Base-by-base conservation (phyloP, 441 rosid genomes). In the Geranium incanum region DNA sequence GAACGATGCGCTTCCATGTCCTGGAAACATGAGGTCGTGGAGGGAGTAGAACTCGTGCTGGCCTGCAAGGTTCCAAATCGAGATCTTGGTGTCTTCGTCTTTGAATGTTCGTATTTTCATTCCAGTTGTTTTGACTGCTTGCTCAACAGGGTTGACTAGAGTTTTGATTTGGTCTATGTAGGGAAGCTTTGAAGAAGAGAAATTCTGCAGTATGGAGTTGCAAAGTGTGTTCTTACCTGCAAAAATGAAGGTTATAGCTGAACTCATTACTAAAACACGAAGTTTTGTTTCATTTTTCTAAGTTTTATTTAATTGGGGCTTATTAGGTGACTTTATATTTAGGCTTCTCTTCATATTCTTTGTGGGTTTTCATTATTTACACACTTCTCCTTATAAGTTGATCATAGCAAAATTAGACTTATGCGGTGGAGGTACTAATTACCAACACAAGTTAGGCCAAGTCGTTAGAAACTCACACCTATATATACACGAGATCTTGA, bases 11-110 rank as follows among this genome's bases (percentile, higher is more conserved):
- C 93, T 90, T 3, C 96, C 96, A 63, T 86, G 87, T 3, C 96
- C 90, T 0, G 99, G 96, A 77, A 92, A 94, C 99, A 94, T 92
- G 77, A 94, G 84, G 82, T 94, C 97, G 77, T 94, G 96, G 68
- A 94, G 88, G 59, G 97, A 86, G 70, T 81, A 87, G 78, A 83
- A 87, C 81, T 95, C 96, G n/a, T 95, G 98, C 76, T 92, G 94
- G 65, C 97, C 97, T 0, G 91, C 93, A 33, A 92, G 92, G 78
- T 92, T 90, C 99, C 99, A 95, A 9, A 92, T 81, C 0, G 90
- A 88, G 66, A 95, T 89, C 83, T 92, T 90, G 19, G 86, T 87
- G 52, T 81, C 93, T 72, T 90, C 96, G 60, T 92, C 97, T 81
- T 80, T 87, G 71, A 92, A 82, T 36, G 87, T 85, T 89, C 86